Base-by-base conservation (phyloP, 2,329 filamentous ascomycete genomes). In the Curvularia sp. region DNA sequence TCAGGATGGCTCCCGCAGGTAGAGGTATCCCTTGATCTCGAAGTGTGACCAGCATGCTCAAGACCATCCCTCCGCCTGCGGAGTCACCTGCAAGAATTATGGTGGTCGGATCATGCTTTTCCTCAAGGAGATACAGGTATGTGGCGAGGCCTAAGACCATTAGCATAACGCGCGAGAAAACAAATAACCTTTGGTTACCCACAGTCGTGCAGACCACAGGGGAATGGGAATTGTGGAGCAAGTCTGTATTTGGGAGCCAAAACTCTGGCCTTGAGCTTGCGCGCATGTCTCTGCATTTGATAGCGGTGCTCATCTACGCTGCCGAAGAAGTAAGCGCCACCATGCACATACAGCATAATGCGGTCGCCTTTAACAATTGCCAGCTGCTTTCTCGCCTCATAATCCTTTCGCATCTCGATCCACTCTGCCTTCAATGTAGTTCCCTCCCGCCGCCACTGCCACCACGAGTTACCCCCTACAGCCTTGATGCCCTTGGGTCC, bases 261-360 rank as follows among this genome's bases (percentile, higher is more conserved):
- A 7, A 97, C 90, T 55, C 93, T 85, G 18, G 93, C 94, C 77
- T 95, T 93, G 60, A 99, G 84, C 79, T 98, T 98, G 53, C 95
- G 86, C 28, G 95, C 95, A 83, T 98, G 93, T 49, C 94, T 86
- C 78, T 99, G 95, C 84, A 99, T 88, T 82, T 98, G 94, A 79
- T 98, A 98, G n/a, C 95, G 88, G 80, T 98, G 95, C 77, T 96
- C 93, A 73, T 97, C 93, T 38, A 97, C 89, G 68, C 92, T 96
- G 13, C 95, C 94, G 75, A 99, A 98, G 79, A 89, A 99, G 78
- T 97, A 98, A 20, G 91, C 94, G 6, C 94, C 94, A 13, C 95
- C 95, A 72, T 98, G 95, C 22, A 98, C 83, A 77, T 98, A 98
- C 24, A 99, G 81, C 86, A 98, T 97, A 57, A 96, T 88, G 52